Percentiles rank a stretch among this genome's conserved stretches.
phyloP scores from a whole-genome alignment of 2,329 filamentous ascomycete species.

The Pseudogymnoascus sp. region DNA sequence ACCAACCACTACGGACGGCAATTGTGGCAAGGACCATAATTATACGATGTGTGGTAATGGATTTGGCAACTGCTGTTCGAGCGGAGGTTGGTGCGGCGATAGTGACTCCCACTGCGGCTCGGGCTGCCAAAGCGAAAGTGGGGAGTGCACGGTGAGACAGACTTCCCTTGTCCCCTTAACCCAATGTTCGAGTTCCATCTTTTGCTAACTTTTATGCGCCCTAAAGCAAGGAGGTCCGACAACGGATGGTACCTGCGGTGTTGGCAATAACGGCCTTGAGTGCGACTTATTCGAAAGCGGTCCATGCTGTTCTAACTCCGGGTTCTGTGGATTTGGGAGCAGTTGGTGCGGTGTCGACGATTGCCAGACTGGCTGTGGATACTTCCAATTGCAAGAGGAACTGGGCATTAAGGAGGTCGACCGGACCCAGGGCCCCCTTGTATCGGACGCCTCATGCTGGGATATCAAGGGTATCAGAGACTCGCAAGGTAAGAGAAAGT shows the following conservation, averaged over 20 bases:
- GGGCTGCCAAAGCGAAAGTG: neutral
- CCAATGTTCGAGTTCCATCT: neutral
- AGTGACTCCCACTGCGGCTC: slow-evolving; percentile 12
- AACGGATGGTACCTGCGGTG: neutral
- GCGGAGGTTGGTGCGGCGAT: slow-evolving; percentile 15
- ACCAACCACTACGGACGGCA: slow-evolving; percentile 11
- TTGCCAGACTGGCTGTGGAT: neutral
- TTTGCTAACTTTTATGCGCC: neutral
- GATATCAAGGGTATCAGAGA: neutral
- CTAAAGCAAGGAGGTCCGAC: neutral
- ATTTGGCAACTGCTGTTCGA: slow-evolving; percentile 17
- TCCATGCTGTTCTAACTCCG: neutral
- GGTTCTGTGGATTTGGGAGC: neutral
- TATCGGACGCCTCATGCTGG: neutral
- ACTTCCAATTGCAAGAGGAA: neutral
- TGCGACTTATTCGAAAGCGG: neutral
- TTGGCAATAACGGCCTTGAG: neutral
- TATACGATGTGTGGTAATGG: slow-evolving; percentile 11
- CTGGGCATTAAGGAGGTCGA: neutral
- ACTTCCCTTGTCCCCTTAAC: neutral
- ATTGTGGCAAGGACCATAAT: slow-evolving; percentile 11
- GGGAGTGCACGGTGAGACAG: neutral
- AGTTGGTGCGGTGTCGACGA: neutral
- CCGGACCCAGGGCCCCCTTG: neutral
- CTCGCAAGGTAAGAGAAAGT: neutral